phyloP scores from a whole-genome alignment of 495 filamentous ascomycete genomes.

The Tuber calosporum region DNA sequence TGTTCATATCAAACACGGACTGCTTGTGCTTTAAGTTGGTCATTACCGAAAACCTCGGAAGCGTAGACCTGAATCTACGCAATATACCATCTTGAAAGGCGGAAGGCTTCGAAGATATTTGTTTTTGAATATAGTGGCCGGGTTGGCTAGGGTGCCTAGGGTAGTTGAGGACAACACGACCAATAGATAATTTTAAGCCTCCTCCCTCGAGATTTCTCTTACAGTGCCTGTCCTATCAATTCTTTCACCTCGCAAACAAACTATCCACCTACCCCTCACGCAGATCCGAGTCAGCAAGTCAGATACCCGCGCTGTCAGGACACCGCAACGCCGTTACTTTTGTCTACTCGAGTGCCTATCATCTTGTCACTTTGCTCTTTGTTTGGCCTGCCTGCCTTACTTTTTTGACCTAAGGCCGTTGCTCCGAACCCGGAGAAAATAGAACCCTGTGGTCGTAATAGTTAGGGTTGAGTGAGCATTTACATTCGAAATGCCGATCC shows the following conservation, averaged over 20 bases:
- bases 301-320: neutral
- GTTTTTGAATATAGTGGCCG: neutral
- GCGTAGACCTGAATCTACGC: neutral
- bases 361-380: neutral
- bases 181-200: slow-evolving; percentile 3
- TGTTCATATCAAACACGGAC: neutral
- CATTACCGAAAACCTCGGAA: neutral
- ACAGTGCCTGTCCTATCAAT: neutral
- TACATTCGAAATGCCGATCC: slow-evolving; percentile 31
- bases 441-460: neutral
- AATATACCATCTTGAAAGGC: neutral
- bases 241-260: neutral
- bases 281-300: neutral
- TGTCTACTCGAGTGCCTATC: neutral
- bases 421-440: neutral
- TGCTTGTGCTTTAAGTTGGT: neutral
- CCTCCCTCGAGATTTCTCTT: neutral
- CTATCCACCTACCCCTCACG: neutral
- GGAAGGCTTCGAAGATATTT: neutral
- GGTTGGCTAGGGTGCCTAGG: neutral
- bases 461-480: neutral
- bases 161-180: neutral
- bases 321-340: neutral
- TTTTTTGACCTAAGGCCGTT: neutral
- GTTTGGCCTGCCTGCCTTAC: neutral